phyloP scores from a whole-genome alignment of 164 flowering plant genomes.

The Stephania cephalantha region DNA sequence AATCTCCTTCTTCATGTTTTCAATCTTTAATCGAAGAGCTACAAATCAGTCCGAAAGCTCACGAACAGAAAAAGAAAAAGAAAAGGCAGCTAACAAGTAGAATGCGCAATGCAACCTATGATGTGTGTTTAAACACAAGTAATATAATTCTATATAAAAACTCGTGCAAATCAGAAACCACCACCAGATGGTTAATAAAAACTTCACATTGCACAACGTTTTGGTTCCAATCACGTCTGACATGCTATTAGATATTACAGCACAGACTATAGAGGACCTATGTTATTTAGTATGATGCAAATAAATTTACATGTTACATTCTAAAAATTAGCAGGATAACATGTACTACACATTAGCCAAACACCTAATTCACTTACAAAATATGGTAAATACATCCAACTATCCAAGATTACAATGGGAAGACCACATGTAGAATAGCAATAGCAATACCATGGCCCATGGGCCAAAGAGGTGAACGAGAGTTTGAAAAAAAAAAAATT shows the following conservation, averaged over 20 bases:
- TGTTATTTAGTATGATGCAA: not conserved
- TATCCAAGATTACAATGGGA: not conserved
- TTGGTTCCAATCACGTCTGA: too few relatives aligned
- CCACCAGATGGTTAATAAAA: too few relatives aligned
- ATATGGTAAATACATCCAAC: not conserved
- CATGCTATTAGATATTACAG: too few relatives aligned
- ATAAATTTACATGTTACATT: not conserved
- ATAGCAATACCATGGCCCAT: too few relatives aligned
- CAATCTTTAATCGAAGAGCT: slow-evolving; percentile 44
- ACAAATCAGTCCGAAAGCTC: not conserved
- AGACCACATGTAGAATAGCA: not conserved
- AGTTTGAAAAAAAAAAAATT: too few relatives aligned
- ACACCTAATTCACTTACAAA: not conserved
- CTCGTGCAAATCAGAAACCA: too few relatives aligned
- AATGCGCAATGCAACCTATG: not conserved
- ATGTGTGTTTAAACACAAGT: too few relatives aligned
- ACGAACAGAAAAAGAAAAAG: not conserved
- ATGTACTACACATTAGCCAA: not conserved
- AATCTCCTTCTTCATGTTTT: slow-evolving; percentile 96
- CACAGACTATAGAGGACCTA: too few relatives aligned
- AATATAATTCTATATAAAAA: too few relatives aligned
- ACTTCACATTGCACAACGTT: too few relatives aligned
- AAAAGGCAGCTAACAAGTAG: not conserved
- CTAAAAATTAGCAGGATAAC: not conserved
- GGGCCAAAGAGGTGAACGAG: too few relatives aligned